A percentile compares a stretch with the other conserved stretches of the same genome.
phyloP scores from a whole-genome alignment of 225 moss, liverwort and hornwort species.

The Anthoceros angustus region DNA sequence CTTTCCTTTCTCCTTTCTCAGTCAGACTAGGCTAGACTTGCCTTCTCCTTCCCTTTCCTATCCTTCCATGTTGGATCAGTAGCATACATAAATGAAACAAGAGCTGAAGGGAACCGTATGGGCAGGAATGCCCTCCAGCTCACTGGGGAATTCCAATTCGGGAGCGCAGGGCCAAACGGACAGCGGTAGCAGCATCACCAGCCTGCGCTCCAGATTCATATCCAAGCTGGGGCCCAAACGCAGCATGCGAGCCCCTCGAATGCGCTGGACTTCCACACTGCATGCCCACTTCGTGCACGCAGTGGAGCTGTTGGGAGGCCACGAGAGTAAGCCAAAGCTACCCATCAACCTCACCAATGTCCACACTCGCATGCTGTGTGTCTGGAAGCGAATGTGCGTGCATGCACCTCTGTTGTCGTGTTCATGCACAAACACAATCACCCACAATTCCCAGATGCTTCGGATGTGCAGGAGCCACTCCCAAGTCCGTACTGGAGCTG shows the following conservation, averaged over 20 bases:
- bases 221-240: conserved; percentile 61
- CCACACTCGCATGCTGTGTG: not conserved
- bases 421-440: too few relatives aligned
- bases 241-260: conserved; percentile 72
- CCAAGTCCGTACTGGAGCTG: conserved; percentile 81
- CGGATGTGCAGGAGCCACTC: conserved; percentile 86
- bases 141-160: not conserved
- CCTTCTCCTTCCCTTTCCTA: too few relatives aligned
- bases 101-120: not conserved
- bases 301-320: conserved; percentile 89
- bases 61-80: too few relatives aligned
- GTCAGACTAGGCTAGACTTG: too few relatives aligned
- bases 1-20: too few relatives aligned
- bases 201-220: conserved; percentile 55
- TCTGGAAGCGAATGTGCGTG: not conserved
- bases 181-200: conserved; percentile 12
- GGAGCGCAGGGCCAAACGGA: not conserved
- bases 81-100: too few relatives aligned
- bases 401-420: not conserved
- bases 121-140: not conserved
- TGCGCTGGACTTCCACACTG: conserved; percentile 72
- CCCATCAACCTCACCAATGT: too few relatives aligned
- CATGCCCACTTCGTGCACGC: conserved; percentile 81
- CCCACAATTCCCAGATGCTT: too few relatives aligned
- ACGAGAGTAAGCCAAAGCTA: conserved; percentile 57